phyloP scores from a whole-genome alignment of 805 yeast species.

The Cyberlindnera euphorbiae region DNA sequence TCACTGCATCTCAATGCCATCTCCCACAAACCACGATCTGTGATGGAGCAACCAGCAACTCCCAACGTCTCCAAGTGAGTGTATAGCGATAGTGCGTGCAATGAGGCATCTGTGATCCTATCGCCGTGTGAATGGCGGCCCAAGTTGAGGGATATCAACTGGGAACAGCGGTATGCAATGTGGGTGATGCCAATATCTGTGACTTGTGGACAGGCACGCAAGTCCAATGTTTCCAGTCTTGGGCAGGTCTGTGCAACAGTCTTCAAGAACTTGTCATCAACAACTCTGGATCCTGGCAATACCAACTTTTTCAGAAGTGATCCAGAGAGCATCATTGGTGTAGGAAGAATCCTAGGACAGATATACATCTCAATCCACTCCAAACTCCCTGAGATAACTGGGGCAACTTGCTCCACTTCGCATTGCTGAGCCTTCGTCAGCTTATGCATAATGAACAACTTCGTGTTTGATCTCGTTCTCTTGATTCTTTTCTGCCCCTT shows the following conservation, averaged over 20 bases:
- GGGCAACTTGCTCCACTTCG: constrained; percentile 46
- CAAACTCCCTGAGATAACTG: constrained; percentile 42
- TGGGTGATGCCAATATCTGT: constrained; percentile 71
- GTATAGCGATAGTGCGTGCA: constrained; percentile 46
- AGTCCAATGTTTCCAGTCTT: constrained; percentile 58
- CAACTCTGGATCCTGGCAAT: constrained; percentile 64
- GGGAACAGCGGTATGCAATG: constrained; percentile 56
- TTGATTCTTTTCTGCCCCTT: constrained; percentile 9
- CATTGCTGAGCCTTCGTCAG: constrained; percentile 48
- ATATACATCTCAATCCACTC: constrained; percentile 77
- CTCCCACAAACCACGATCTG: constrained; percentile 79
- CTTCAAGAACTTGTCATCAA: constrained; percentile 56
- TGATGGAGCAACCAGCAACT: constrained; percentile 79
- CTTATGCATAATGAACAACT: constrained; percentile 63
- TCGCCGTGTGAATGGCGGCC: constrained; percentile 74
- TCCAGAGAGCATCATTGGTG: constrained; percentile 40
- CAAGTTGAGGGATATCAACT: constrained; percentile 59
- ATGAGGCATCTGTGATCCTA: constrained; percentile 64
- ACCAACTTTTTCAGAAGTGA: constrained; percentile 37
- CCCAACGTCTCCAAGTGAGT: constrained; percentile 64
- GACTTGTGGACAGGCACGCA: constrained; percentile 78
- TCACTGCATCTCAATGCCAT: constrained; percentile 51
- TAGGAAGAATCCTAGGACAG: constrained; percentile 69
- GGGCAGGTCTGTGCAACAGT: constrained; percentile 52
- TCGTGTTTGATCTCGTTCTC: constrained; percentile 27